Percentiles rank a stretch among this genome's conserved stretches.
phyloP scores from a whole-genome alignment of 2,329 filamentous ascomycete genomes.

The Lachnellula subtilissima region DNA sequence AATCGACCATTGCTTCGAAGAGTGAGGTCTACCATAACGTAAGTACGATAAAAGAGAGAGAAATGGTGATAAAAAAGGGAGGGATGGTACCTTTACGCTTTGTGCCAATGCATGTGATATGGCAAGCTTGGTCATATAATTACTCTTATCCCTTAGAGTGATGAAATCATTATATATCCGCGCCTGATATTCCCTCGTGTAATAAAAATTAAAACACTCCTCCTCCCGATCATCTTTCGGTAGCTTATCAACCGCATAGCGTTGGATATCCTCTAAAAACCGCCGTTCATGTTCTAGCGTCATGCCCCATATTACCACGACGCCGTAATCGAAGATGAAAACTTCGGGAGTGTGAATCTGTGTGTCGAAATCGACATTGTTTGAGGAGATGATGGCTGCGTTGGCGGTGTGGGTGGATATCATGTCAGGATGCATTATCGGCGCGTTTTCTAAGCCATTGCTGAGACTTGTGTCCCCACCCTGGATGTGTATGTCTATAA shows the following conservation, averaged over 20 bases:
- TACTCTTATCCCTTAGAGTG: conserved; percentile 84
- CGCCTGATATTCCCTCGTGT: conserved; percentile 94
- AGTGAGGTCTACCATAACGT: conserved; percentile 67
- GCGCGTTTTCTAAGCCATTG: conserved; percentile 29
- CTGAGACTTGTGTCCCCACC: conserved; percentile 30
- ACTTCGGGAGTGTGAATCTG: conserved; percentile 88
- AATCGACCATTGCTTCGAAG: conserved; percentile 91
- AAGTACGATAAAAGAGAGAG: neutral
- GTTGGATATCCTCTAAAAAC: conserved; percentile 89
- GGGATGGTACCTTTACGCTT: conserved; percentile 70
- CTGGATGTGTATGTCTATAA: conserved; percentile 55
- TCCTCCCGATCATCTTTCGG: conserved; percentile 85
- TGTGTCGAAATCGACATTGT: conserved; percentile 72
- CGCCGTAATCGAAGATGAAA: conserved; percentile 95
- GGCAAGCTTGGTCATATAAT: conserved; percentile 96
- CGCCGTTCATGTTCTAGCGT: conserved; percentile 79
- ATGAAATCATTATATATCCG: conserved; percentile 99
- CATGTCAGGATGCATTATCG: conserved; percentile 18
- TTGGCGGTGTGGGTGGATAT: conserved; percentile 32
- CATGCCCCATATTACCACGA: conserved; percentile 99
- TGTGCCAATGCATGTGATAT: conserved; percentile 95
- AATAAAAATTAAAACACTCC: conserved; percentile 99
- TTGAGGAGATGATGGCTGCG: conserved; percentile 31
- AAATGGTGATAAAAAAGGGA: neutral
- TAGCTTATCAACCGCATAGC: conserved; percentile 89